Conservation (phyloP, 2,329 filamentous ascomycete species). For the Hymenotorrendiella dingleyae region DNA sequence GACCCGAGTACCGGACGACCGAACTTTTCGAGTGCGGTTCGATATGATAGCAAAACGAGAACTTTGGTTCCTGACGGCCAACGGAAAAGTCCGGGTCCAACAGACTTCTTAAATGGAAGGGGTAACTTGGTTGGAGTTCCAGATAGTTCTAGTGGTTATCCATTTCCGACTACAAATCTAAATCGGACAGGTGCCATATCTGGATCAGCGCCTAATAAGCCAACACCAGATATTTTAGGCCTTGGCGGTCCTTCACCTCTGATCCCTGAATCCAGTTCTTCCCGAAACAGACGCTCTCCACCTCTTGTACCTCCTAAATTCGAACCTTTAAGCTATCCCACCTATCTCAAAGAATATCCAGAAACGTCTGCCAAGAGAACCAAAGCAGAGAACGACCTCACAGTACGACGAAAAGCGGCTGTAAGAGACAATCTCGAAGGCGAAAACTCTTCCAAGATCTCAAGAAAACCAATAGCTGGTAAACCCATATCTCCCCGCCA, state of each 20-base stretch:
- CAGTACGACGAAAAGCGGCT: slow-evolving; percentile 25
- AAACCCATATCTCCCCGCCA: slow-evolving; percentile 30
- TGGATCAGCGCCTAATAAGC: slow-evolving; percentile 21
- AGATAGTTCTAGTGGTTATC: slow-evolving; percentile 26
- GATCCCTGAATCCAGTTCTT: slow-evolving; percentile 18
- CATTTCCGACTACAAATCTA: slow-evolving; percentile 27
- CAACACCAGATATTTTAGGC: slow-evolving; percentile 24
- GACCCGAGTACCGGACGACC: slow-evolving; percentile 14
- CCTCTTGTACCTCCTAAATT: slow-evolving; percentile 29
- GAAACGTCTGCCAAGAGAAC: slow-evolving; percentile 27
- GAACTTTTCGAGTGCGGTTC: slow-evolving; percentile 19
- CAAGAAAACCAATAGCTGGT: slow-evolving; percentile 31
- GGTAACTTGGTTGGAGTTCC: slow-evolving; percentile 16
- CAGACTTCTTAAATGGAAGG: slow-evolving; percentile 23
- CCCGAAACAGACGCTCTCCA: slow-evolving; percentile 27
- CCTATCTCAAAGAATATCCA: slow-evolving; percentile 32
- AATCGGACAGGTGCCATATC: slow-evolving; percentile 24
- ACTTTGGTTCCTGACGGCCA: slow-evolving; percentile 23
- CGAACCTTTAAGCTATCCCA: slow-evolving; percentile 34
- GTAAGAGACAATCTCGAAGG: slow-evolving; percentile 11
- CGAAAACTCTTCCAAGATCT: slow-evolving; percentile 12
- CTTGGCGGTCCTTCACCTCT: slow-evolving; percentile 16
- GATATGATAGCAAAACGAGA: slow-evolving; percentile 30
- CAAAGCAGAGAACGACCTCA: slow-evolving; percentile 23
- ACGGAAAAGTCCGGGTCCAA: slow-evolving; percentile 16